phyloP scores from a whole-genome alignment of 768 basidiomycete genomes.

The Podaxis sp. region DNA sequence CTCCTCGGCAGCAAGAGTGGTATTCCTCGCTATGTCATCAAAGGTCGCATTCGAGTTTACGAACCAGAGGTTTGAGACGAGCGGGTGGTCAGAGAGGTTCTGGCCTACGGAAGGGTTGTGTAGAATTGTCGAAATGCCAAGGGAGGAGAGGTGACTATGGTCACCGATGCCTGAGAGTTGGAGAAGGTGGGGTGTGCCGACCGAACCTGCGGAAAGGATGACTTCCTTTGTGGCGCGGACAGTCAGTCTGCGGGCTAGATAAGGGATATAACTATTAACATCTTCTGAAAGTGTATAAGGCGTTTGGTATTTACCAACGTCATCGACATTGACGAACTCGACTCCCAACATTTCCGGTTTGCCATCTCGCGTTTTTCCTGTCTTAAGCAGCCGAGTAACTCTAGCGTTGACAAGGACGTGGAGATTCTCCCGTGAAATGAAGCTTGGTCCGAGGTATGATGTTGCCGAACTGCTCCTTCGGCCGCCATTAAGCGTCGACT shows the following conservation, averaged over 20 bases:
- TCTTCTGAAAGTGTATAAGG: neutral
- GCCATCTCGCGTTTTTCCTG: constrained; percentile 28
- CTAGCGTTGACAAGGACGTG: constrained; percentile 27
- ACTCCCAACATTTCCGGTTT: constrained; percentile 26
- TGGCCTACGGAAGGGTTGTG: constrained; percentile 23
- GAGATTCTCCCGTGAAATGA: constrained; percentile 27
- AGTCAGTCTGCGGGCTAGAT: neutral
- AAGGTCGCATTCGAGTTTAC: constrained; percentile 3
- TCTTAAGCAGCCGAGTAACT: constrained; percentile 24
- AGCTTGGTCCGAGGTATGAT: constrained; percentile 30
- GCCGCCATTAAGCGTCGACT: constrained; percentile 9
- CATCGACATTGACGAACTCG: neutral
- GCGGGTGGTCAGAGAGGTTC: constrained; percentile 22
- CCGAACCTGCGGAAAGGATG: constrained; percentile 20
- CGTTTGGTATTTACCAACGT: neutral
- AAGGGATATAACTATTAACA: neutral
- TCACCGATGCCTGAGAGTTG: constrained; percentile 26
- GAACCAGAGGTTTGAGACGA: constrained; percentile 8
- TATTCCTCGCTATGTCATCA: neutral
- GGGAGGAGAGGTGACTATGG: constrained; percentile 6
- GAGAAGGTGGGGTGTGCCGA: constrained; percentile 24
- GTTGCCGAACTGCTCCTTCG: constrained; percentile 27
- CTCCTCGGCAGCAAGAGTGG: neutral
- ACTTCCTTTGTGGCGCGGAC: constrained; percentile 16
- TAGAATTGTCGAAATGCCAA: constrained; percentile 17